Conservation (phyloP, 2,329 filamentous ascomycete species). For the Ceratocystis lukuohia region DNA sequence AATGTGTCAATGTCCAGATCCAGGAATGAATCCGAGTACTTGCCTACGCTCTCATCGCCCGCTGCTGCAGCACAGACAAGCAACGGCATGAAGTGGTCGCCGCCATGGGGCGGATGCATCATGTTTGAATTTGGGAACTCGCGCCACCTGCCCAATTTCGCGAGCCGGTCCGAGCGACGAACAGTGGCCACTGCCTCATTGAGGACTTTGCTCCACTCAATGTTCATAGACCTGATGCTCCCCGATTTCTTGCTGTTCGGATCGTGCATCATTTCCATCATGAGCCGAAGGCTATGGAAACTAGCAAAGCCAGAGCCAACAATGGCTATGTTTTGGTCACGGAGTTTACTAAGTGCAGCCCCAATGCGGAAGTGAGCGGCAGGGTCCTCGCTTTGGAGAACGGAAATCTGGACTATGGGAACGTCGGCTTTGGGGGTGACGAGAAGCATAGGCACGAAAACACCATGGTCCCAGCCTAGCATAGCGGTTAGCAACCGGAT, state of each 20-base stretch:
- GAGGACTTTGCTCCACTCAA: constrained; percentile 36
- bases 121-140: constrained; percentile 34
- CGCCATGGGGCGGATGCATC: constrained; percentile 41
- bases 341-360: constrained; percentile 36
- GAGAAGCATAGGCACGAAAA: constrained; percentile 45
- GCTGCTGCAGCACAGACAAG: constrained; percentile 42
- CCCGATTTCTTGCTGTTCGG: constrained; percentile 21
- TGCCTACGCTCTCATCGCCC: constrained; percentile 31
- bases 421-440: constrained; percentile 38
- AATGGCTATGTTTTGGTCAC: constrained; percentile 41
- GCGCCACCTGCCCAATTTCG: constrained; percentile 35
- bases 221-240: constrained; percentile 24
- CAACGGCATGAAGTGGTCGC: constrained; percentile 47
- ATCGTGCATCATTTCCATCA: constrained; percentile 29
- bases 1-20: constrained; percentile 41
- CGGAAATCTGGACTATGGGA: constrained; percentile 44
- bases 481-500: background rate
- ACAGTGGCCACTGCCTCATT: constrained; percentile 29
- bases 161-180: constrained; percentile 27
- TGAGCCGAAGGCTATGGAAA: constrained; percentile 40
- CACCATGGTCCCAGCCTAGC: constrained; percentile 44
- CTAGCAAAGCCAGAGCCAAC: constrained; percentile 48
- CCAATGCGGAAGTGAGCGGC: constrained; percentile 39
- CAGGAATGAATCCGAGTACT: constrained; percentile 36
- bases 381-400: constrained; percentile 39